These are phyloP conservation scores for Arctostaphylos glauca DNA, from an alignment of 148 eudicot genomes.

Conservation along the genomic window DNA sequence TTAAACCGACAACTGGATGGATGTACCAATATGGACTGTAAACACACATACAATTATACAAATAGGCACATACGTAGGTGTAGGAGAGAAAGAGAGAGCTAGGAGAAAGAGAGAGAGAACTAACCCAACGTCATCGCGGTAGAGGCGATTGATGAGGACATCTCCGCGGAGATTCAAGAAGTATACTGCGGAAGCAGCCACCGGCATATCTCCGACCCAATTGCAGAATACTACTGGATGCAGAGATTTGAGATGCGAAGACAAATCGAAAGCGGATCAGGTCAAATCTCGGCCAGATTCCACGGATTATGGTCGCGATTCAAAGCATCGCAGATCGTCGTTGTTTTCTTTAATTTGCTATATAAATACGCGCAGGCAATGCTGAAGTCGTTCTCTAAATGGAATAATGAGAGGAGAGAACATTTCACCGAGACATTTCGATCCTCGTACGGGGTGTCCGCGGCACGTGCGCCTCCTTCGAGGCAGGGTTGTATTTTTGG, in stretches of 20 bases:
- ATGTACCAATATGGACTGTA: neutral
- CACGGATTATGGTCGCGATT: conserved; percentile 23
- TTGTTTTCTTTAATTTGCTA: neutral
- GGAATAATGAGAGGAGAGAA: neutral
- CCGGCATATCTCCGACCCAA: conserved; percentile 68
- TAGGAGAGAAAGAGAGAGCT: neutral
- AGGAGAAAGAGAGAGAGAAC: neutral
- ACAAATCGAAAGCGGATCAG: conserved; percentile 10
- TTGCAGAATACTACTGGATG: neutral
- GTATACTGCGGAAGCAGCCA: conserved; percentile 95
- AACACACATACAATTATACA: neutral
- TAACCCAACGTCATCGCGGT: conserved; percentile 96
- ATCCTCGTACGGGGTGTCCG: too few relatives aligned
- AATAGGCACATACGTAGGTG: neutral
- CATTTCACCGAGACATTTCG: neutral
- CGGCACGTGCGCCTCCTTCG: too few relatives aligned
- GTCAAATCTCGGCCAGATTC: conserved; percentile 22
- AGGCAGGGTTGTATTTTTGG: neutral
- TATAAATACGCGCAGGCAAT: neutral
- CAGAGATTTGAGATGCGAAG: neutral
- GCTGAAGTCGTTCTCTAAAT: neutral
- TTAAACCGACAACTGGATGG: neutral
- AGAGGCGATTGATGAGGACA: conserved; percentile 98
- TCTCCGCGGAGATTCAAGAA: conserved; percentile 97
- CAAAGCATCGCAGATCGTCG: conserved; percentile 13